Evolutionary conservation across 176 grass and related monocot genomes (phyloP).

Genomic region (Carex pumila): DNA sequence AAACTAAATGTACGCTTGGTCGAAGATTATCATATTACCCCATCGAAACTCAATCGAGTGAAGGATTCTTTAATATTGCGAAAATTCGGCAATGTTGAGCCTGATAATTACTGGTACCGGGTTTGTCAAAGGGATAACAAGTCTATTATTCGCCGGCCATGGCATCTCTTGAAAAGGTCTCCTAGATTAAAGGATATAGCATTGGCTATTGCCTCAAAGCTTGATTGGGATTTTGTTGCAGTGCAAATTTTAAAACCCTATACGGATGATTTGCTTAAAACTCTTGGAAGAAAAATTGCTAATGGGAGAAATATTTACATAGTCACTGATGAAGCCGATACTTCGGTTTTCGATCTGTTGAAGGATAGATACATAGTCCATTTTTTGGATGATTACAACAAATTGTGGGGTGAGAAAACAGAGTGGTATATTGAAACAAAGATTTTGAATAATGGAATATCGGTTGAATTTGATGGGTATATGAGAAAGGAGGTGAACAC

Average conservation of each 20-base stretch:
- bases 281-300: constrained; percentile 28
- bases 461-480: constrained; percentile 74
- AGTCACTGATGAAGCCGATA: constrained; percentile 26
- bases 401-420: constrained; percentile 51
- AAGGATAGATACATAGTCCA: constrained; percentile 31
- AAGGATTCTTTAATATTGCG: constrained; percentile 54
- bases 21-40: constrained; percentile 42
- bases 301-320: constrained; percentile 54
- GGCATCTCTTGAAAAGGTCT: constrained; percentile 27
- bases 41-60: constrained; percentile 41
- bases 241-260: constrained; percentile 30
- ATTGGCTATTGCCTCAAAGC: constrained; percentile 36
- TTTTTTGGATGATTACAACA: constrained; percentile 56
- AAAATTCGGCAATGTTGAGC: constrained; percentile 73
- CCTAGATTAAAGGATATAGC: constrained; percentile 58
- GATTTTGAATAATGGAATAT: constrained; percentile 60
- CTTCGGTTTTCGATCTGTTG: constrained; percentile 35
- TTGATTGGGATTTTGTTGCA: constrained; percentile 53
- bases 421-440: constrained; percentile 70
- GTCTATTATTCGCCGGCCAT: constrained; percentile 14
- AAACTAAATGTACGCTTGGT: constrained; percentile 42
- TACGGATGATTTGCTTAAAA: constrained; percentile 10
- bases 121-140: constrained; percentile 57
- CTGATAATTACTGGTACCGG: constrained; percentile 76
- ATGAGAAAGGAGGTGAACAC: constrained; percentile 53